Percentiles rank a stretch among this genome's conserved stretches.
Evolutionary conservation across 345 rosid species (phyloP).

Genomic region (Conringia planisiliqua): DNA sequence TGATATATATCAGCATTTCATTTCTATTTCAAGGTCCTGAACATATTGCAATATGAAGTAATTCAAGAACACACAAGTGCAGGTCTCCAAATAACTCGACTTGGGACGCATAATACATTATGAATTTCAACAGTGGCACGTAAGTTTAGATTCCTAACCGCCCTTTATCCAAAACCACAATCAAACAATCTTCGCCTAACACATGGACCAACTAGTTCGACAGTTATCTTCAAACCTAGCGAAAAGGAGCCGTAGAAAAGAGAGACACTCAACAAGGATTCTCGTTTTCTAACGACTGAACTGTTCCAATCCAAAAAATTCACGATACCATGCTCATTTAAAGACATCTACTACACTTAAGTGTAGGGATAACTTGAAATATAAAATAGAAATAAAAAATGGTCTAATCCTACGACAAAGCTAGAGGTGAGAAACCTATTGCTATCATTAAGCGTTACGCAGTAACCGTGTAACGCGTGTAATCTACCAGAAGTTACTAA

Average conservation of each 20-base stretch:
- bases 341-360: background rate
- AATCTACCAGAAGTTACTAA: background rate
- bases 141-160: background rate
- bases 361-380: background rate
- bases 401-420: background rate
- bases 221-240: background rate
- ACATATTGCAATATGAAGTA: background rate
- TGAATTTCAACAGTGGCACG: background rate
- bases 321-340: background rate
- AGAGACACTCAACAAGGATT: background rate
- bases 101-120: background rate
- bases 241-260: background rate
- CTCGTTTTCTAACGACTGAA: background rate
- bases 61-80: background rate
- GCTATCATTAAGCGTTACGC: background rate
- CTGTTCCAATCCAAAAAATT: background rate
- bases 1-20: slow-evolving; percentile 1
- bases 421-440: background rate
- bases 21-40: background rate
- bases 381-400: background rate
- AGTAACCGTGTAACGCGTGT: background rate
- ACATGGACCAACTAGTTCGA: background rate
- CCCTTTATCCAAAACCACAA: background rate
- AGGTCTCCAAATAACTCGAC: background rate
- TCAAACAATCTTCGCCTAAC: background rate